Conservation (phyloP, 164 flowering plant genomes). For the Chimonanthus praecox region DNA sequence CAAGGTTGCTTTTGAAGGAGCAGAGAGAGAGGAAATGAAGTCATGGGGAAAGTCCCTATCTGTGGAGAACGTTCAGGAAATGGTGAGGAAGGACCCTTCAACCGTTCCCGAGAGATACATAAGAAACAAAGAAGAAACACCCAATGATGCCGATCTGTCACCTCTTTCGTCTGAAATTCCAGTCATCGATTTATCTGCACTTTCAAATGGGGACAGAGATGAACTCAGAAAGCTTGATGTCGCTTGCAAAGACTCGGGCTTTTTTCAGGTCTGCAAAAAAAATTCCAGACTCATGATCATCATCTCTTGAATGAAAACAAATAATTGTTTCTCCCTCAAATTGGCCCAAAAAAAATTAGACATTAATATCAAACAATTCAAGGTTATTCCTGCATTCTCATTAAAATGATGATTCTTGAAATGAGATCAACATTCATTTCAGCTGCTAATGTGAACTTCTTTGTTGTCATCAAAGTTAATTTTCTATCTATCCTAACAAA, state of each 20-base stretch:
- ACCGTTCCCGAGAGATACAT: conserved; percentile 17
- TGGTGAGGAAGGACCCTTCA: conserved; percentile 12
- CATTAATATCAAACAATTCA: too few species aligned
- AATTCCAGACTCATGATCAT: too few species aligned
- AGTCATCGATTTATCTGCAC: conserved; percentile 19
- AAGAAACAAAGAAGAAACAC: conserved; percentile 7
- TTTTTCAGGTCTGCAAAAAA: conserved; percentile 14
- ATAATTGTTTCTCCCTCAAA: neutral
- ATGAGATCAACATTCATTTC: neutral
- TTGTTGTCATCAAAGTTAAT: too few species aligned
- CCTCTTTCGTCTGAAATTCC: conserved; percentile 12
- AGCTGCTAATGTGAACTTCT: neutral
- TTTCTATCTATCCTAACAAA: too few species aligned
- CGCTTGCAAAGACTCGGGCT: conserved; percentile 26
- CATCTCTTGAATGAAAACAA: neutral
- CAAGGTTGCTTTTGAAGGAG: too few species aligned
- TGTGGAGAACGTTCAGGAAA: conserved; percentile 21
- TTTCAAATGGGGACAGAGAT: conserved; percentile 13
- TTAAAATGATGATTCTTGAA: neutral
- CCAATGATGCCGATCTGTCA: neutral
- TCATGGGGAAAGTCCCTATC: conserved; percentile 10
- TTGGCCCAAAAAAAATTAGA: neutral
- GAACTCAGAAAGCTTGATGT: conserved; percentile 15
- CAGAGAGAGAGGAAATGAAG: too few species aligned
- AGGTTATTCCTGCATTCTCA: too few species aligned